Conservation (phyloP, 768 basidiomycete genomes). For the Phanerochaete sordida region DNA sequence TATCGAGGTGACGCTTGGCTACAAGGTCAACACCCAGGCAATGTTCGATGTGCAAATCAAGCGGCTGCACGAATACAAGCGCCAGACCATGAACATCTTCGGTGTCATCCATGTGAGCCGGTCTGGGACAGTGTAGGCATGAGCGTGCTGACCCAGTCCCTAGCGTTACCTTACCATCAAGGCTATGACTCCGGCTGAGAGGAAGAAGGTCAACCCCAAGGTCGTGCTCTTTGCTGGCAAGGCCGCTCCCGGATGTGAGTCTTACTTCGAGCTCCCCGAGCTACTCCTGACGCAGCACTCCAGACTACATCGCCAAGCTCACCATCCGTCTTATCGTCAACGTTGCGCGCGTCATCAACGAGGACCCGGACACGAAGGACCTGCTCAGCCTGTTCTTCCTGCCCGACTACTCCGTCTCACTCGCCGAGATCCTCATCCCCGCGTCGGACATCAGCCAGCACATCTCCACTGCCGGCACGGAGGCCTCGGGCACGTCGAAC, state of each 20-base stretch:
- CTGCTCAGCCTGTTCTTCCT: slow-evolving; percentile 91
- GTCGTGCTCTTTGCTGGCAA: slow-evolving; percentile 99
- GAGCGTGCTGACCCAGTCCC: no score
- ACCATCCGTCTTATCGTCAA: slow-evolving; percentile 94
- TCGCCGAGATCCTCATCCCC: slow-evolving; percentile 84
- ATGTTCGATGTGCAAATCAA: slow-evolving; percentile 94
- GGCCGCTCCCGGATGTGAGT: slow-evolving; percentile 87
- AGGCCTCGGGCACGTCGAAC: slow-evolving; percentile 79
- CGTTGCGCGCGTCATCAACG: slow-evolving; percentile 75
- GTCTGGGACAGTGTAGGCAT: no score
- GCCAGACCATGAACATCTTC: slow-evolving; percentile 93
- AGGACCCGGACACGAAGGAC: slow-evolving; percentile 84
- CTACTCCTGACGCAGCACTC: slow-evolving; percentile 10
- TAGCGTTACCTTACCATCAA: slow-evolving; percentile 84
- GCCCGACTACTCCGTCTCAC: slow-evolving; percentile 88
- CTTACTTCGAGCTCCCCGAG: neutral
- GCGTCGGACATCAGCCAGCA: slow-evolving; percentile 94
- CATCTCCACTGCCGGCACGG: slow-evolving; percentile 96
- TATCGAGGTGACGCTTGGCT: slow-evolving; percentile 66
- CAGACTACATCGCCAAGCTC: slow-evolving; percentile 90
- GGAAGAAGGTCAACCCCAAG: slow-evolving; percentile 78
- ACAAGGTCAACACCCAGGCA: slow-evolving; percentile 69
- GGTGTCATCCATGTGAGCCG: slow-evolving; percentile 88
- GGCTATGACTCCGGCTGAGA: slow-evolving; percentile 69
- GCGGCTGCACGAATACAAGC: slow-evolving; percentile 94